phyloP scores from a whole-genome alignment of 208 protist species.

The Blechomonas ayalai region DNA sequence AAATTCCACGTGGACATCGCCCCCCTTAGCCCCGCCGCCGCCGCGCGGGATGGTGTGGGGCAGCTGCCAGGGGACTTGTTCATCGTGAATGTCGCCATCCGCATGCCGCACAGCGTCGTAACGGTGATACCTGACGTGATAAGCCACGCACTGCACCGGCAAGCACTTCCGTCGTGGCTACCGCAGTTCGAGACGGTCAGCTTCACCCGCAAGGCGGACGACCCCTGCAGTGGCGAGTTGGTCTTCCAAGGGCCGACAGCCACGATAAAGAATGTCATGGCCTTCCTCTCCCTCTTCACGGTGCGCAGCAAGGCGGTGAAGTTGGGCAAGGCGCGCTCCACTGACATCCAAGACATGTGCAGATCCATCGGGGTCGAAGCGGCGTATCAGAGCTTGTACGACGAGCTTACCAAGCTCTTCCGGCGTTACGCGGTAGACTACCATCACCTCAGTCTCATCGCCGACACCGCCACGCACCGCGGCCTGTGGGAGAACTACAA shows the following conservation, averaged over 20 bases:
- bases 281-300: constrained; percentile 79
- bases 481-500: constrained; percentile 87
- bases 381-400: constrained; percentile 64
- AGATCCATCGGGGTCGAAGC: constrained; percentile 75
- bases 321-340: constrained; percentile 62
- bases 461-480: constrained; percentile 83
- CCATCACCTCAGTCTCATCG: constrained; percentile 83
- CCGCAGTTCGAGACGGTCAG: constrained; percentile 71
- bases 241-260: constrained; percentile 75
- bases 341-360: constrained; percentile 83
- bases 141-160: constrained; percentile 41
- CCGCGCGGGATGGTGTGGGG: constrained; percentile 25
- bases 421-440: constrained; percentile 82
- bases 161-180: constrained; percentile 65
- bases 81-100: constrained; percentile 60
- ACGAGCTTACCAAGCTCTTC: constrained; percentile 87
- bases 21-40: constrained; percentile 31
- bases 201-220: constrained; percentile 70
- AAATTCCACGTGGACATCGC: constrained; percentile 46
- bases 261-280: constrained; percentile 57
- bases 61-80: constrained; percentile 50
- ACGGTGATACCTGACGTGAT: constrained; percentile 79
- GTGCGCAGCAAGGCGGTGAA: constrained; percentile 46
- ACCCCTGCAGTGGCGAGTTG: constrained; percentile 65
- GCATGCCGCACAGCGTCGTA: constrained; percentile 34